Evolutionary conservation across 2,329 filamentous ascomycete species (phyloP).

Genomic region (Podosphaera aphanis): DNA sequence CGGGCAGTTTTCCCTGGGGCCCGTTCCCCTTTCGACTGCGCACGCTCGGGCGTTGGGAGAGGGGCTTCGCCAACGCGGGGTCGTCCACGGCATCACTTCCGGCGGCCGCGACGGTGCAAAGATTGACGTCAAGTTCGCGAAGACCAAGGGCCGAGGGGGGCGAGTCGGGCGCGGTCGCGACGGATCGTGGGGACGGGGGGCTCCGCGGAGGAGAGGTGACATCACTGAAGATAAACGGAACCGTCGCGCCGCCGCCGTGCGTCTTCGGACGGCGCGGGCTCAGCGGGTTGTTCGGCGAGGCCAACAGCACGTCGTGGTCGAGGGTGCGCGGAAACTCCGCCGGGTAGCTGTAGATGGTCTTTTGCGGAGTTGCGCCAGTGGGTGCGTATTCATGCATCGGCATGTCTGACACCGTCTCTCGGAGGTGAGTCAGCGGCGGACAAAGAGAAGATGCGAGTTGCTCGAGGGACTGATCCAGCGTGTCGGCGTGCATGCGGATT

Average conservation of each 20-base stretch:
- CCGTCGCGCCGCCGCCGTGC: slow-evolving; percentile 15
- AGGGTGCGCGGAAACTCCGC: slow-evolving; percentile 56
- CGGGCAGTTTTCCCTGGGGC: slow-evolving; percentile 20
- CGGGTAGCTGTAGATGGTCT: slow-evolving; percentile 59
- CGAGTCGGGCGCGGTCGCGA: slow-evolving; percentile 6
- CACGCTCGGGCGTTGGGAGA: slow-evolving; percentile 11
- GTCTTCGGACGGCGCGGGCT: slow-evolving; percentile 15
- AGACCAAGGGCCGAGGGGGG: slow-evolving; percentile 19
- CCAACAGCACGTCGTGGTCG: slow-evolving; percentile 29
- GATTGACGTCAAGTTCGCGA: slow-evolving; percentile 25
- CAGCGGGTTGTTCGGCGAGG: slow-evolving; percentile 19
- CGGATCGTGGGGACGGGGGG: slow-evolving; percentile 4
- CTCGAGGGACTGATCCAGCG: slow-evolving; percentile 35
- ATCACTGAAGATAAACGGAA: slow-evolving; percentile 16
- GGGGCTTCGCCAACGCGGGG: slow-evolving; percentile 11
- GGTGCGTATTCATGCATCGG: slow-evolving; percentile 56
- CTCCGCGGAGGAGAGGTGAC: slow-evolving; percentile 6
- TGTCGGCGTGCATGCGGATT: slow-evolving; percentile 34
- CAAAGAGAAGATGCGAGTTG: slow-evolving; percentile 38
- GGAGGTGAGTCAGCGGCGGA: slow-evolving; percentile 46
- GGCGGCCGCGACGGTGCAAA: slow-evolving; percentile 11
- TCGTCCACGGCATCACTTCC: slow-evolving; percentile 1
- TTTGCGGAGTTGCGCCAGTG: slow-evolving; percentile 71
- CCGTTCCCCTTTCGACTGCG: too few relatives aligned
- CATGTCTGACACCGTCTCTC: slow-evolving; percentile 40